Evolutionary conservation across 1,284 basidiomycete species (phyloP).

Genomic region (Tremellales sp.): DNA sequence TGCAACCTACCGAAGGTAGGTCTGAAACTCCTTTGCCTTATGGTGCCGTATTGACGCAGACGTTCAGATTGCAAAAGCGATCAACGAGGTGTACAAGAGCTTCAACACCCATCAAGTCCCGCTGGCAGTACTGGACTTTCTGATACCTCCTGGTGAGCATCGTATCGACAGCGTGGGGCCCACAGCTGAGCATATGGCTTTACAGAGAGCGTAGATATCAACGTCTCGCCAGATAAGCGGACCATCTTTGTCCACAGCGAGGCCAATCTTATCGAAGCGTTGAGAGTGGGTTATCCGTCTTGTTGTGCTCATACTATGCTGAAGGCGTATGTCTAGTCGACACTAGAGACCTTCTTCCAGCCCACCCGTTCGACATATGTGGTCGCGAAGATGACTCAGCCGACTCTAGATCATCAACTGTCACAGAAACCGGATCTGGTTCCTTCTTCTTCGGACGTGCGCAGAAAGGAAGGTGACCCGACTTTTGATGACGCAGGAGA

Average conservation of each 20-base stretch:
- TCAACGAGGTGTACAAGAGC: conserved; percentile 84
- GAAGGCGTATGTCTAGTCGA: conserved; percentile 43
- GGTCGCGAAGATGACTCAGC: background rate
- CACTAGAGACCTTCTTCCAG: conserved; percentile 63
- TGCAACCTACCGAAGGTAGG: conserved; percentile 71
- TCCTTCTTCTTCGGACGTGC: too few species aligned
- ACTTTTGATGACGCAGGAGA: too few species aligned
- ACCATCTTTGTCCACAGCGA: conserved; percentile 92
- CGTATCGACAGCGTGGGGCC: conserved; percentile 4
- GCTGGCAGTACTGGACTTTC: conserved; percentile 77
- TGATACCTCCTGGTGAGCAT: conserved; percentile 64
- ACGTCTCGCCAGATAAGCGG: conserved; percentile 94
- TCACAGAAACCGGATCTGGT: too few species aligned
- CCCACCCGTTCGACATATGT: conserved; percentile 62
- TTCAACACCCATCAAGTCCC: conserved; percentile 80
- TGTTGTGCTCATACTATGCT: conserved; percentile 1
- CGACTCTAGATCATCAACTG: too few species aligned
- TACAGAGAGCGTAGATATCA: conserved; percentile 83
- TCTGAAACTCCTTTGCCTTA: background rate
- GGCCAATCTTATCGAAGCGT: conserved; percentile 66
- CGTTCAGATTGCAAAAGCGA: conserved; percentile 68
- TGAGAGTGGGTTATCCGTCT: conserved; percentile 59
- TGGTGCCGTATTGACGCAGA: background rate
- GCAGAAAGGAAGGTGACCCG: too few species aligned
- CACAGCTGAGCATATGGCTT: too few species aligned